Percentiles rank a stretch among this genome's conserved stretches.
These are phyloP conservation scores for Dissoconium aciculare DNA, from an alignment of 2,329 filamentous ascomycete species.

Conservation along the genomic window DNA sequence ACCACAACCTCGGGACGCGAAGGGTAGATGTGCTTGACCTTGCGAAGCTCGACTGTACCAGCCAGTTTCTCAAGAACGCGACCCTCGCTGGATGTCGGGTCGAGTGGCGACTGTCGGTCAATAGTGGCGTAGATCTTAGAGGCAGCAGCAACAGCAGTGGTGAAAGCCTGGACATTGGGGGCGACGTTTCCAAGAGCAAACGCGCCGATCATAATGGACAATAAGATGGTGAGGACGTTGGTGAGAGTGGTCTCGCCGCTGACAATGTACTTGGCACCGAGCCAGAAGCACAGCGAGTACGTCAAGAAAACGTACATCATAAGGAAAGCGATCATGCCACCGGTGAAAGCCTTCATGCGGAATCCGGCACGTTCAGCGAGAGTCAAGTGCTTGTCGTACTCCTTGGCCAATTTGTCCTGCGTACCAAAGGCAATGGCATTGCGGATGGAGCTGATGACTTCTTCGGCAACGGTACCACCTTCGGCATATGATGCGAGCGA, in stretches of 20 bases:
- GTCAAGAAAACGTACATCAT: slow-evolving; percentile 75
- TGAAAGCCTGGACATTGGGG: slow-evolving; percentile 76
- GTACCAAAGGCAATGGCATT: slow-evolving; percentile 89
- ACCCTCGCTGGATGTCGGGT: slow-evolving; percentile 59
- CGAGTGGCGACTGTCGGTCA: slow-evolving; percentile 70
- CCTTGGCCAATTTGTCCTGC: slow-evolving; percentile 73
- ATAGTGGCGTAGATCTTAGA: slow-evolving; percentile 91
- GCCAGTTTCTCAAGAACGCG: slow-evolving; percentile 55
- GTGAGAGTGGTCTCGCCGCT: slow-evolving; percentile 50
- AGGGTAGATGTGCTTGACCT: slow-evolving; percentile 87
- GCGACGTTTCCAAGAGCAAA: slow-evolving; percentile 80
- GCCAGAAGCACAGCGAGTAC: slow-evolving; percentile 80
- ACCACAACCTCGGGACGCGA: slow-evolving; percentile 80
- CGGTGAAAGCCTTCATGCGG: slow-evolving; percentile 57
- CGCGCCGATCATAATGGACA: slow-evolving; percentile 84
- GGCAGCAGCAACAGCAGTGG: slow-evolving; percentile 66
- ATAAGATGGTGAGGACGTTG: slow-evolving; percentile 66
- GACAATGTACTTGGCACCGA: slow-evolving; percentile 62
- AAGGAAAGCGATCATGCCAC: slow-evolving; percentile 67
- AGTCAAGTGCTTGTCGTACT: slow-evolving; percentile 64
- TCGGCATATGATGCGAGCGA: slow-evolving; percentile 66
- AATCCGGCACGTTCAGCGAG: slow-evolving; percentile 63
- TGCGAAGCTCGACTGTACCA: slow-evolving; percentile 64
- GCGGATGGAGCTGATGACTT: slow-evolving; percentile 84
- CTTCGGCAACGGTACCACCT: slow-evolving; percentile 79